Evolutionary conservation across 805 yeast species (phyloP), one percentile per base, ranked within the genome.

Genomic region (Metschnikowia matae): DNA sequence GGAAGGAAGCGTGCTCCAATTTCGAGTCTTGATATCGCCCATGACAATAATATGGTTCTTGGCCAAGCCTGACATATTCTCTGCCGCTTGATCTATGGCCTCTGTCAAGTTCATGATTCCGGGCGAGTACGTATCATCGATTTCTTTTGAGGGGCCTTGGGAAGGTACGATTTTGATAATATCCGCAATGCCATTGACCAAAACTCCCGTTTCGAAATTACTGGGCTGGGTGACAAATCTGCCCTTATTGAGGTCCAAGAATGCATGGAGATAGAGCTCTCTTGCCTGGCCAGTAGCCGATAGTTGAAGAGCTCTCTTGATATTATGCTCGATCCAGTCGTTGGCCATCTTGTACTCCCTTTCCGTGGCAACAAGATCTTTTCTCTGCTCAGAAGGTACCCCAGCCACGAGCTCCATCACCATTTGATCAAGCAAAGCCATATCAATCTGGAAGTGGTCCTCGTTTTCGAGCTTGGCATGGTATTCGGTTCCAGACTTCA

Each of bases 11-110:
- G 54, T 57, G 38, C 66, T 69, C 39, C 58, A 58, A 0, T 69
- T 59, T 48, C 91, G 69, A 1, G 91, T 85, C 63, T 86, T 86
- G 23, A 85, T 77, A 64, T 86, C 94, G n/a, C 56, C 48, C 42
- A 49, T 50, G n/a, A 55, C 54, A 20, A 57, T 47, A 29, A 21
- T 36, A 34, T 55, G 54, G 35, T 44, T 48, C 29, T 37, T 38
- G 3, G 57, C 50, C 15, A 52, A 48, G 23, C 18, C 17, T 8
- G 49, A 20, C 46, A 55, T 29, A 21, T 17, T 42, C 15, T 21
- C n/a, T 15, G 45, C 26, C 7, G 45, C 38, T 11, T n/a, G 38
- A 10, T 8, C 13, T 5, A 34, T 42, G 29, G 20, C 38, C 29
- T 42, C 38, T 17, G 21, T 15, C 3, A 42, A 21, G 15, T 33